Evolutionary conservation across 2,329 filamentous ascomycete species (phyloP), one percentile per base, ranked within the genome.

Genomic region (Penicillium sp.): DNA sequence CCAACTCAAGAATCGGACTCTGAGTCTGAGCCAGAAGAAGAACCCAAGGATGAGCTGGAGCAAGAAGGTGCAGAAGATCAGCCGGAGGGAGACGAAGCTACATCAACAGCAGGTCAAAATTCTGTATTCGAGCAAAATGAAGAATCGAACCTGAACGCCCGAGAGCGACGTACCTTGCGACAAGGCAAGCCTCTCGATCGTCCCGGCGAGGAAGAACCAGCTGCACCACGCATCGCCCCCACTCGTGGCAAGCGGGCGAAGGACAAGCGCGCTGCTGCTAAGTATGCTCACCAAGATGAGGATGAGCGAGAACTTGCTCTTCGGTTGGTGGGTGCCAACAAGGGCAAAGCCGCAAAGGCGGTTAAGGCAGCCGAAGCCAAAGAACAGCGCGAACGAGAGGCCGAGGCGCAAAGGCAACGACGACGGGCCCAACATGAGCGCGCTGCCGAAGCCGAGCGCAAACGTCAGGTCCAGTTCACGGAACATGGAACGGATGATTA

Each of bases 261-360:
- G 72, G 87, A 88, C 43, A 96, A 95, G 80, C 96, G 94, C 74
- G 87, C 91, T 2, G 91, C 91, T 4, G 80, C 85, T 58, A 97
- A 96, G 73, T 99, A 99, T 77, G 93, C 89, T 46, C 81, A 95
- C 67, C 94, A 97, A 80, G 93, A 97, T 67, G 92, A 96, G 55
- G 93, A 96, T 75, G 94, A 99, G 69, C 90, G 92, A 13, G 85
- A 84, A 7, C 84, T 93, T 0, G 91, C 92, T 33, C 89, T 97
- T 75, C 83, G 87, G 25, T 82, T 97, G n/a, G 86, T 96, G n/a
- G 94, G 94, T 40, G 88, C 90, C 83, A 58, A 71, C 60, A 69
- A 70, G 45, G 64, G 64, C 54, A 72, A 75, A 65, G 82, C 83
- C 0, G 88, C 88, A 1, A 85, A 89, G 66, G 88, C 86, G 2